Evolutionary conservation across 2,329 filamentous ascomycete genomes (phyloP).

Genomic region (Cercospora sp.): DNA sequence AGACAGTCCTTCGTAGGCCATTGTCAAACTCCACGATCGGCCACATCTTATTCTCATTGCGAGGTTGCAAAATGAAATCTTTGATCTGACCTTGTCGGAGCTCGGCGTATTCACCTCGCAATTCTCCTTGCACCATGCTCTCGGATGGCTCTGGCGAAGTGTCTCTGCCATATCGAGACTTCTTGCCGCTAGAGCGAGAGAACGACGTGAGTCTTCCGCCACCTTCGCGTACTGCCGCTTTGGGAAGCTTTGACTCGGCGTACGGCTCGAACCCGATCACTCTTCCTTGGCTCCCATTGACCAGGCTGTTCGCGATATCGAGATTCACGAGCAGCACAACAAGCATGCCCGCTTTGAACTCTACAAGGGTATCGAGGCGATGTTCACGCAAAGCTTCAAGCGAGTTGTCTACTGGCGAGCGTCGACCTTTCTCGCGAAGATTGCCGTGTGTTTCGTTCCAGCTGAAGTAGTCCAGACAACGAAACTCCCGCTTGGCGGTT

Average conservation of each 20-base stretch:
- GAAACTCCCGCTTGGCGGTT: constrained; percentile 29
- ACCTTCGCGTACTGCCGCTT: constrained; percentile 14
- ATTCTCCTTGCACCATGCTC: constrained; percentile 14
- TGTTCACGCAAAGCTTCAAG: constrained; percentile 42
- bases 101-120: constrained; percentile 22
- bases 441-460: constrained; percentile 24
- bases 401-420: constrained; percentile 17
- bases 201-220: constrained; percentile 10
- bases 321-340: constrained; percentile 57
- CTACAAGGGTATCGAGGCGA: constrained; percentile 46
- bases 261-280: constrained; percentile 42
- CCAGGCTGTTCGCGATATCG: constrained; percentile 44
- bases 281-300: constrained; percentile 52
- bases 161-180: constrained; percentile 11
- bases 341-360: constrained; percentile 54
- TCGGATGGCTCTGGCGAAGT: constrained; percentile 18
- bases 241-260: constrained; percentile 22
- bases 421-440: constrained; percentile 18
- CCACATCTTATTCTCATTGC: constrained; percentile 32
- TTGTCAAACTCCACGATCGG: constrained; percentile 58
- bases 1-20: constrained; percentile 50
- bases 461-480: constrained; percentile 46
- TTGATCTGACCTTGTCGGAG: constrained; percentile 20
- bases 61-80: constrained; percentile 18
- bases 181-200: constrained; percentile 6